Evolutionary conservation across 1,284 basidiomycete genomes (phyloP).

Genomic region (Sutorius eximius): DNA sequence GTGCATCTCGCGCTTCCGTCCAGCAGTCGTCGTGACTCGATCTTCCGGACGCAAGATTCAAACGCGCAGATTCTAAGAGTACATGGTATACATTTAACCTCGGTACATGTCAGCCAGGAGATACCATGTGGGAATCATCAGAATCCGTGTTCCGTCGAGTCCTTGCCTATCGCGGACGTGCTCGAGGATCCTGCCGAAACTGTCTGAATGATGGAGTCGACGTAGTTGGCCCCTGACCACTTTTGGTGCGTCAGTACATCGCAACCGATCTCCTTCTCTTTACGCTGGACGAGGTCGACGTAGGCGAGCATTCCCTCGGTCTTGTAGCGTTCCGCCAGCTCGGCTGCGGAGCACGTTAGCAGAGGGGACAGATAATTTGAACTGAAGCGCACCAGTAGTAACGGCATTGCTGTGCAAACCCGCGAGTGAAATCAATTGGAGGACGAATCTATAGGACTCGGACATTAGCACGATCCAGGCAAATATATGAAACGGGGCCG

Average conservation of each 20-base stretch:
- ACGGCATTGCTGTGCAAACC: slow-evolving; percentile 87
- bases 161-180: slow-evolving; percentile 77
- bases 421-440: slow-evolving; percentile 85
- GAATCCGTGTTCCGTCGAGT: slow-evolving; percentile 85
- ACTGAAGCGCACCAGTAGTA: slow-evolving; percentile 58
- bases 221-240: slow-evolving; percentile 89
- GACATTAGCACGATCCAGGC: slow-evolving; percentile 15
- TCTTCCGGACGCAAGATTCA: slow-evolving; percentile 3
- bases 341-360: slow-evolving; percentile 46
- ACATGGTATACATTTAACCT: slow-evolving; percentile 6
- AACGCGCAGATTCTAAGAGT: slow-evolving; percentile 2
- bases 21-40: slow-evolving; percentile 5
- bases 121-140: slow-evolving; percentile 36
- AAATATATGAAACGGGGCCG: slow-evolving; percentile 2
- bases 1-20: slow-evolving; percentile 11
- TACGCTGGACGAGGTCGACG: slow-evolving; percentile 80
- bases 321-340: slow-evolving; percentile 75
- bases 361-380: background rate
- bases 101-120: slow-evolving; percentile 6
- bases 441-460: slow-evolving; percentile 58
- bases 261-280: slow-evolving; percentile 88
- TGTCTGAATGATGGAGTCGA: slow-evolving; percentile 75
- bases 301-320: slow-evolving; percentile 88
- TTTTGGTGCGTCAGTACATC: slow-evolving; percentile 93
- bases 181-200: slow-evolving; percentile 82